A percentile compares a stretch with the other conserved stretches of the same genome.
These are phyloP conservation scores for Termitomyces sp. DNA, from an alignment of 768 basidiomycete species.

Conservation along the genomic window DNA sequence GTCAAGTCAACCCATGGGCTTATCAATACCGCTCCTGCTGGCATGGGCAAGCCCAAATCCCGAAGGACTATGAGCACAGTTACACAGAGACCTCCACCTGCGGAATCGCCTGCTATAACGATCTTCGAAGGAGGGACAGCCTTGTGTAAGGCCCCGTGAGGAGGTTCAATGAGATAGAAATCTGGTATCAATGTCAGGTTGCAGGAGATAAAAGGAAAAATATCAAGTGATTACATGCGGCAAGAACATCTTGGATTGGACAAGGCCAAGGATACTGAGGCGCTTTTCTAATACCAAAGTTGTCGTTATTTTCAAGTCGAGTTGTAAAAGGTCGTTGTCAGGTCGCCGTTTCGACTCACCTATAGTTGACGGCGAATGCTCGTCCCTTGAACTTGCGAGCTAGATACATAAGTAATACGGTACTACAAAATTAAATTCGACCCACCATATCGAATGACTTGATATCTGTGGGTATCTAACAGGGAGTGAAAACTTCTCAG, in stretches of 20 bases:
- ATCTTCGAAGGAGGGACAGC: not conserved
- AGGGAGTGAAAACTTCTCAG: not conserved
- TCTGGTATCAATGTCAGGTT: not conserved
- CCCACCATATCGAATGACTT: not conserved
- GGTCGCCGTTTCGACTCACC: not conserved
- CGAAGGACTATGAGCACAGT: conserved; percentile 43
- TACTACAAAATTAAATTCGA: not conserved
- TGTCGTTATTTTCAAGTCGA: not conserved
- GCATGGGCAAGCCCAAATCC: conserved; percentile 63
- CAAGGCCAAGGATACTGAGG: conserved; percentile 86
- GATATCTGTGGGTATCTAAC: not conserved
- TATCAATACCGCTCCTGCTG: conserved; percentile 73
- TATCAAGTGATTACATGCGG: conserved; percentile 48
- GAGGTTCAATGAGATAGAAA: not conserved
- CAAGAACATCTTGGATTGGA: conserved; percentile 69
- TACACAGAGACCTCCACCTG: not conserved
- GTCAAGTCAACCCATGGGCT: conserved; percentile 86
- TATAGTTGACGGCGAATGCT: not conserved
- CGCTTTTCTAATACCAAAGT: conserved; percentile 44
- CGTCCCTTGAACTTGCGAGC: not conserved
- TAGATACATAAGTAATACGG: not conserved
- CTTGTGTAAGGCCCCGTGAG: not conserved
- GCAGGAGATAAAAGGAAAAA: conserved; percentile 16
- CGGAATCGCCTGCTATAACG: not conserved
- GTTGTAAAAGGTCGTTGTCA: too few relatives aligned